phyloP scores from a whole-genome alignment of 2,329 filamentous ascomycete genomes.

The Penicillium corylophilum region DNA sequence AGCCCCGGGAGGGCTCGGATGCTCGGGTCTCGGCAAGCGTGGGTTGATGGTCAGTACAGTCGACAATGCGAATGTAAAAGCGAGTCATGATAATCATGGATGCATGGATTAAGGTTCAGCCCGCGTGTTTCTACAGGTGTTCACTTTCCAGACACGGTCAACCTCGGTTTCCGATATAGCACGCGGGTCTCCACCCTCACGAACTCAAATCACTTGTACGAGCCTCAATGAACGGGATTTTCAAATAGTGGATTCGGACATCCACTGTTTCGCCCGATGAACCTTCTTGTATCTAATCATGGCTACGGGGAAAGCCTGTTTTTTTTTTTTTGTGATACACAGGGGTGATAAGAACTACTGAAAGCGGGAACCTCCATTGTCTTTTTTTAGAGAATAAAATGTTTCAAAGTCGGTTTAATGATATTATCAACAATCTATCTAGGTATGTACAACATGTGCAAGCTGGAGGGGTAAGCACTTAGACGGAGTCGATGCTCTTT shows the following conservation, averaged over 20 bases:
- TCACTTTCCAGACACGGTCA: constrained; percentile 8
- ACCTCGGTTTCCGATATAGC: constrained; percentile 5
- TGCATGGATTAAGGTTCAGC: constrained; percentile 8
- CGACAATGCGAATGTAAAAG: constrained; percentile 1
- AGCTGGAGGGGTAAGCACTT: not conserved
- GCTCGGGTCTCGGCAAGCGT: not conserved
- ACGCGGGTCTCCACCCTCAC: not conserved
- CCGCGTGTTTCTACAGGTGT: constrained; percentile 13
- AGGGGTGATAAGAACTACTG: not conserved
- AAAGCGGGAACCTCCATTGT: not conserved
- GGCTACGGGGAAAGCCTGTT: not conserved
- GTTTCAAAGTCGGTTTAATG: not conserved
- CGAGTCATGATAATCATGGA: not conserved
- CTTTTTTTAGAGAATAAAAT: not conserved
- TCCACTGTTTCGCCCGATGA: not conserved
- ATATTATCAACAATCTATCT: not conserved
- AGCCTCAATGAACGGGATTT: not conserved
- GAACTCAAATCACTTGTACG: not conserved
- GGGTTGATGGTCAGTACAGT: constrained; percentile 3
- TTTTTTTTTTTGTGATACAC: not conserved
- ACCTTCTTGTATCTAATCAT: not conserved
- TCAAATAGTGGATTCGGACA: not conserved
- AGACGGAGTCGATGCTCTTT: constrained; percentile 22
- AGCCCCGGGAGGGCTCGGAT: not conserved
- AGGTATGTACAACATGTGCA: constrained; percentile 1